These are phyloP conservation scores for Heterobasidion parviporum DNA, from an alignment of 1,284 basidiomycete genomes.

Conservation along the genomic window DNA sequence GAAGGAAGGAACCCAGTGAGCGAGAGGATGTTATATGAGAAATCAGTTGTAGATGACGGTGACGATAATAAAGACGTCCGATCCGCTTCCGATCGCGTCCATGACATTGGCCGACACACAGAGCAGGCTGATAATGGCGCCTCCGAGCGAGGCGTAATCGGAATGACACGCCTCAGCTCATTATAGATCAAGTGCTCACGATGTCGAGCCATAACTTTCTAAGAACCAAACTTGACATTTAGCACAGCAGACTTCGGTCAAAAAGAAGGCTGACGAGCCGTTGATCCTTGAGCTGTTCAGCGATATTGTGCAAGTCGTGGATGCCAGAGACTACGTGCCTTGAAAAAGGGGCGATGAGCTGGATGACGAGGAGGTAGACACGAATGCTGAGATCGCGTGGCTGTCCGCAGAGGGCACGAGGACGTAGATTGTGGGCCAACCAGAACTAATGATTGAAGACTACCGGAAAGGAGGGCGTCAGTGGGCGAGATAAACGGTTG, in stretches of 20 bases:
- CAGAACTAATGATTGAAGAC: slow-evolving; percentile 96
- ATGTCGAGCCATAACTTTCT: slow-evolving; percentile 89
- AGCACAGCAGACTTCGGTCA: slow-evolving; percentile 1
- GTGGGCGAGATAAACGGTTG: background rate
- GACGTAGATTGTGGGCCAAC: slow-evolving; percentile 94
- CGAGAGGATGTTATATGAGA: background rate
- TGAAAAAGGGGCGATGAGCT: slow-evolving; percentile 94
- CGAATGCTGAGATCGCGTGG: slow-evolving; percentile 93
- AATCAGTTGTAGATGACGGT: slow-evolving; percentile 93
- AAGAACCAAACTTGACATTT: background rate
- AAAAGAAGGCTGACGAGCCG: slow-evolving; percentile 60
- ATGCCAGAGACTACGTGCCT: slow-evolving; percentile 93
- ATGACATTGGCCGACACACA: slow-evolving; percentile 95
- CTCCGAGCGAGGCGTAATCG: slow-evolving; percentile 94
- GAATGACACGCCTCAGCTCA: slow-evolving; percentile 96
- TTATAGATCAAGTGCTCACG: slow-evolving; percentile 98
- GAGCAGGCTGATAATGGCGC: slow-evolving; percentile 88
- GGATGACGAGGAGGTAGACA: slow-evolving; percentile 93
- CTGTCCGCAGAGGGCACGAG: slow-evolving; percentile 93
- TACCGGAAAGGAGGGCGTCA: slow-evolving; percentile 23
- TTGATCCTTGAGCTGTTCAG: slow-evolving; percentile 98
- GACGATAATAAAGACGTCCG: slow-evolving; percentile 96
- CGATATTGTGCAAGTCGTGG: slow-evolving; percentile 87
- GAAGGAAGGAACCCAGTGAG: background rate
- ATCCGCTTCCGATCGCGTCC: slow-evolving; percentile 94